Base-by-base conservation (phyloP, 2,329 filamentous ascomycete species). In the Colletotrichum higginsianum region DNA sequence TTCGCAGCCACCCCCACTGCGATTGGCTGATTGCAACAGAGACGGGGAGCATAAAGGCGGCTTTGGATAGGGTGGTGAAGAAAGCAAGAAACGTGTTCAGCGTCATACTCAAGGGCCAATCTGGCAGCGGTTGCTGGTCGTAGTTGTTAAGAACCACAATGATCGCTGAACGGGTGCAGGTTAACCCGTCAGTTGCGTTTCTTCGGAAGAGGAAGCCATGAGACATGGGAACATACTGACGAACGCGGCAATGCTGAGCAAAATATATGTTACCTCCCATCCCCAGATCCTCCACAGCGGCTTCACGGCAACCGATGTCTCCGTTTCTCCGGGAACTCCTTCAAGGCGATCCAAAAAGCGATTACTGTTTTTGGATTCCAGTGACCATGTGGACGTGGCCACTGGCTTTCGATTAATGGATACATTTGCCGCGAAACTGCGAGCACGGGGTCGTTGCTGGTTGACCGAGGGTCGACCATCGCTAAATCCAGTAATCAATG, bases 71-170 rank as follows among this genome's bases (percentile, higher is more conserved):
- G 21, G 71, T 73, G 6, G 73, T 63, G 23, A 72, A 57, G 35
- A 75, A 56, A 5, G 71, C 73, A 0, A 75, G 61, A 26, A 75
- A 73, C 1, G 74, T 69, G 56, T 74, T 74, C n/a, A 74, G 63
- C 3, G 60, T 74, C 42, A 73, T 61, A 15, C 52, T 44, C 5
- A 68, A 30, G 2, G 74, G 73, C 67, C 72, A 73, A 38, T 55
- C 35, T 8, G 56, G 64, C 13, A 67, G 15, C 11, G 46, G n/a
- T 40, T 61, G 35, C 18, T 67, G 23, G 21, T 61, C 57, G 15
- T 52, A 61, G n/a, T 35, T 47, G 57, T 18, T 16, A 44, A 67
- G 56, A 2, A 67, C 56, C 4, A 30, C 23, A 12, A 67, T 15
- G 18, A 67, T 49, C 16, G 18, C 64, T 66, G 9, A 2, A 40